Evolutionary conservation across 2,329 filamentous ascomycete genomes (phyloP), one percentile per base, ranked within the genome.

Genomic region (Talaromyces sp.): DNA sequence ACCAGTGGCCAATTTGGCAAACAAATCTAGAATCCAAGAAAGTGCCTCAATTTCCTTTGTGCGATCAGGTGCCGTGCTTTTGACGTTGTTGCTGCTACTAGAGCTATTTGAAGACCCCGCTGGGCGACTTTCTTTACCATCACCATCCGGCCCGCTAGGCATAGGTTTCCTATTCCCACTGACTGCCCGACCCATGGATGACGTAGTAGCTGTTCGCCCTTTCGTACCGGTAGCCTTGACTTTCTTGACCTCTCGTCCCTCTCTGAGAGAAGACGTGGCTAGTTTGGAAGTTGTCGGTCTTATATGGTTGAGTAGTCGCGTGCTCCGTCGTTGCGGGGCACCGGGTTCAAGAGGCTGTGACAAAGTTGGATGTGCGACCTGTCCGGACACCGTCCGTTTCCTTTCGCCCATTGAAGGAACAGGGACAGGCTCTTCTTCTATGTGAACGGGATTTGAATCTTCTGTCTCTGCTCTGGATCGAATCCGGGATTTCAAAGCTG

Each of bases 351-450:
- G 83, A 30, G 84, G 73, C 58, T 84, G 85, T 78, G 82, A 65
- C 75, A 78, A 55, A 79, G 79, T 64, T 75, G 84, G 55, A 84
- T 77, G 72, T 39, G 77, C 76, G 51, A 81, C 78, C 67, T 96
- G 91, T 4, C 93, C 93, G 47, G 93, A 96, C n/a, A 96, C 85
- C 1, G 92, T 97, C 67, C 93, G 87, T 78, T 97, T 98, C 73
- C 92, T 86, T 63, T 93, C 90, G 15, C 81, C 74, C 64, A 64
- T 80, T 67, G 65, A 76, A 59, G 71, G 67, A 56, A 69, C 70
- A 58, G 69, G 69, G 39, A 69, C 67, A 36, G 69, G 56, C 28
- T 75, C 73, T 57, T 69, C 70, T 36, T 75, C 71, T 17, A 67
- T 64, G 54, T 71, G 72, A n/a, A 66, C 67, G 28, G 70, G 47